These are phyloP conservation scores for Aspergillus nomiae DNA, from an alignment of 2,329 filamentous ascomycete species.

Conservation along the genomic window DNA sequence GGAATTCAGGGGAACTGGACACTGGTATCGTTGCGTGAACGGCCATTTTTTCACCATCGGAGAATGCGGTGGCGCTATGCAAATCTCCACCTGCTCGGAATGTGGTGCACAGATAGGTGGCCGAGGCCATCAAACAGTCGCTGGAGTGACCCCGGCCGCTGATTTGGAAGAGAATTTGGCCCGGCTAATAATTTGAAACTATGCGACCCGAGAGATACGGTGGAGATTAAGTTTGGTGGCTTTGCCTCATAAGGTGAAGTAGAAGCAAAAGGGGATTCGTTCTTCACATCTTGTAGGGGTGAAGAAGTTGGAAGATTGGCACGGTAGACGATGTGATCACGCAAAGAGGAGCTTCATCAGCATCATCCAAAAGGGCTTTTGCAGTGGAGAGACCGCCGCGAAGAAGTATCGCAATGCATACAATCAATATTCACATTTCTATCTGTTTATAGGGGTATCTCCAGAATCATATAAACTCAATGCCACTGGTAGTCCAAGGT, in stretches of 20 bases:
- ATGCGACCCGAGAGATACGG: not conserved
- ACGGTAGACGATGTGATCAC: not conserved
- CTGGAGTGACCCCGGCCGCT: slow-evolving; percentile 60
- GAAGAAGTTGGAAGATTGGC: not conserved
- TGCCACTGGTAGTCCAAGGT: not conserved
- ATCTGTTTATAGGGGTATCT: not conserved
- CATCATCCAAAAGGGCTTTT: not conserved
- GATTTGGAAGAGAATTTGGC: slow-evolving; percentile 48
- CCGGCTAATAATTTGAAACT: not conserved
- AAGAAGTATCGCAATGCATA: not conserved
- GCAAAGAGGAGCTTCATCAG: not conserved
- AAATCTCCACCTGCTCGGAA: slow-evolving; percentile 63
- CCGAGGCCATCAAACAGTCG: slow-evolving; percentile 49
- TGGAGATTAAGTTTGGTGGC: not conserved
- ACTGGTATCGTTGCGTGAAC: slow-evolving; percentile 47
- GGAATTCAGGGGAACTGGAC: slow-evolving; percentile 56
- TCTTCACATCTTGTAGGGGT: not conserved
- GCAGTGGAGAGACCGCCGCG: not conserved
- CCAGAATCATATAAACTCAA: not conserved
- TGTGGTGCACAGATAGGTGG: slow-evolving; percentile 63
- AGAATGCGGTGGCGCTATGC: slow-evolving; percentile 68
- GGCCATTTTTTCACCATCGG: slow-evolving; percentile 60
- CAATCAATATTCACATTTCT: not conserved
- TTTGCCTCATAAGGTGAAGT: not conserved
- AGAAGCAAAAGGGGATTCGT: not conserved